Evolutionary conservation across 371 early-diverging fungal species (phyloP).

Genomic region (Syncephalastrum monosporum): DNA sequence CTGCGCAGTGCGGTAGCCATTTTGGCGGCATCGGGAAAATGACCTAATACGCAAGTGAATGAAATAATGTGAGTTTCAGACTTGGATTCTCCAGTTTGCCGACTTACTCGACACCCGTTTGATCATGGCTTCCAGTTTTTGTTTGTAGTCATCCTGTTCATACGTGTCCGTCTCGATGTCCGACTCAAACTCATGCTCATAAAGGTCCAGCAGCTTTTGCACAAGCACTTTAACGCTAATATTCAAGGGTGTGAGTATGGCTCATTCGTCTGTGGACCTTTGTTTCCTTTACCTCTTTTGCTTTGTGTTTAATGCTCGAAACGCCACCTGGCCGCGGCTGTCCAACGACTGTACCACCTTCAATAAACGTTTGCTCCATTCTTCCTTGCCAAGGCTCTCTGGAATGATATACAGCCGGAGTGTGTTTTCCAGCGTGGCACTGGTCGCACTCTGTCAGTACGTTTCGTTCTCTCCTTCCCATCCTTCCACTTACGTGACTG

Average conservation of each 20-base stretch:
- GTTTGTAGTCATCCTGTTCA: not conserved
- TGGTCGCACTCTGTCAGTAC: conserved; percentile 5
- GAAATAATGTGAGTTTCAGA: not conserved
- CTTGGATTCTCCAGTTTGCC: not conserved
- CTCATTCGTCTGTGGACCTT: too few relatives aligned
- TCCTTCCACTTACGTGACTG: conserved; percentile 56
- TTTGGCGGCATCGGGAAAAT: conserved; percentile 62
- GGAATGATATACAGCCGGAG: conserved; percentile 37
- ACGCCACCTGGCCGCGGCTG: conserved; percentile 53
- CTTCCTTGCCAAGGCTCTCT: conserved; percentile 43
- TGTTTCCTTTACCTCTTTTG: conserved; percentile 39
- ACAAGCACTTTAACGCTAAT: too few relatives aligned
- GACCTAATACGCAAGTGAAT: conserved; percentile 11
- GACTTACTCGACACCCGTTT: conserved; percentile 45
- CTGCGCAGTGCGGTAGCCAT: conserved; percentile 26
- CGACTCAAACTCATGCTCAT: too few relatives aligned
- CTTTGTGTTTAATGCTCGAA: conserved; percentile 50
- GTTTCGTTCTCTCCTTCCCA: not conserved
- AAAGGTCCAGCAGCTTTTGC: too few relatives aligned
- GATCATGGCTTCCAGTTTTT: conserved; percentile 36
- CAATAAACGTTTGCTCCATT: conserved; percentile 61
- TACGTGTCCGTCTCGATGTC: too few relatives aligned
- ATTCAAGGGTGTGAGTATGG: too few relatives aligned
- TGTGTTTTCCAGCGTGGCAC: conserved; percentile 39
- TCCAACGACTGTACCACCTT: conserved; percentile 46